Evolutionary conservation across 805 yeast species (phyloP), one percentile per base, ranked within the genome.

Genomic region (Metschnikowia henanensis): DNA sequence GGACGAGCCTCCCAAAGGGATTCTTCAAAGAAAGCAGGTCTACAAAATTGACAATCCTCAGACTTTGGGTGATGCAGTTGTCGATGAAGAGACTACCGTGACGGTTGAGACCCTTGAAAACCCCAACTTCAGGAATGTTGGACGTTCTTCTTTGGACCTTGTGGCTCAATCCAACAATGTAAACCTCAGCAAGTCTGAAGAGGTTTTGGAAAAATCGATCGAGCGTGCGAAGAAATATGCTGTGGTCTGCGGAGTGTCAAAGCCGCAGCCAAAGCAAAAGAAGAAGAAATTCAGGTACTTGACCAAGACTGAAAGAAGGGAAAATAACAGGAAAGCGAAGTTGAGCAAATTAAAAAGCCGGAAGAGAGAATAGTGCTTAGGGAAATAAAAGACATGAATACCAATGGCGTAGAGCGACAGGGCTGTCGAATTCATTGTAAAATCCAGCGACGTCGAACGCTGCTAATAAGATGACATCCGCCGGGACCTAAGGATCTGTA

Each of bases 171-270:
- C 79, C 31, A 86, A 87, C 57, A 77, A 77, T 57, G 97, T 92
- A 19, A 81, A 88, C 55, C 67, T 91, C 52, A 72, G 73, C 13
- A 76, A 79, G 57, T 77, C 92, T 6, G 79, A 84, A 39, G 79
- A 82, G 49, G 80, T 92, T 1, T 68, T 92, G 46, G 81, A 85
- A 34, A 77, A 81, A 48, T 83, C 95, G 39, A 81, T 92, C 38
- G 75, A 79, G 39, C 75, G 87, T 58, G 97, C 97, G 2, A 80
- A 84, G 55, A 80, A 87, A 59, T 90, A 92, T 57, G 97, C 96
- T 1, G 79, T 77, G 51, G 65, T 84, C 51, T 60, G 65, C 38
- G 81, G 87, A 15, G 76, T 73, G 52, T 63, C 73, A 32, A 76
- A 79, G 52, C 65, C 71, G 22, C 37, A 20, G 38, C 50, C 55